Base-by-base conservation (phyloP, 805 yeast species). In the Spencermartinsiella europaea region DNA sequence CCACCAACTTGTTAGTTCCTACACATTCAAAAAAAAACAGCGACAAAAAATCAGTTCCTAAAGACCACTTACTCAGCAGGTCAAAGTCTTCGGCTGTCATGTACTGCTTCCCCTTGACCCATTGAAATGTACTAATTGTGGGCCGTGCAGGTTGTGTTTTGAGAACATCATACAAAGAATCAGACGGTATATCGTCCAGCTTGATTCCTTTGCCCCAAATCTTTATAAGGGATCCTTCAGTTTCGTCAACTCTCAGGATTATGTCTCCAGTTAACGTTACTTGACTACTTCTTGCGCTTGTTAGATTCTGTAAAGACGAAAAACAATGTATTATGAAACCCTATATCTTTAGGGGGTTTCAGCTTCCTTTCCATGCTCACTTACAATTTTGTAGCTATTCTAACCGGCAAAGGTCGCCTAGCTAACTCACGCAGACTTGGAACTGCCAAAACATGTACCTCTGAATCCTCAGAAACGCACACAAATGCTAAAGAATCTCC, bases 71-170 rank as follows among this genome's bases (percentile, higher is more conserved):
- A 46, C 49, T 72, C 38, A 87, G 59, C 10, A 59, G 45, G 48
- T 84, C 82, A 44, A 93, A 70, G 51, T 86, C 95, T 1, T 74
- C 71, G 19, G 75, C 63, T 1, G 80, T 68, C n/a, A 83, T 74
- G 50, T 74, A 72, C 16, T 79, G 78, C 0, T 83, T 69, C 2
- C 96, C 96, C 54, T 83, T 79, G 4, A 93, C 86, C 93, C 96
- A 85, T 63, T 83, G 91, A 38, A 85, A 70, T 0, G 93, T 77
- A 33, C 88, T 79, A 3, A 86, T 79, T 3, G 78, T 73, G 2
- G 99, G 99, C 40, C 98, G 73, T 27, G 79, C 76, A 1, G 96
- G 95, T 17, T 83, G 75, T 4, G 75, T 67, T 38, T 84, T 72
- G 50, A 79, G 76, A 21, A 78, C 83, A 58, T 85, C 83, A 67